Evolutionary conservation across 805 yeast species (phyloP), one percentile per base, ranked within the genome.

Genomic region (Kodamaea fukazawae): DNA sequence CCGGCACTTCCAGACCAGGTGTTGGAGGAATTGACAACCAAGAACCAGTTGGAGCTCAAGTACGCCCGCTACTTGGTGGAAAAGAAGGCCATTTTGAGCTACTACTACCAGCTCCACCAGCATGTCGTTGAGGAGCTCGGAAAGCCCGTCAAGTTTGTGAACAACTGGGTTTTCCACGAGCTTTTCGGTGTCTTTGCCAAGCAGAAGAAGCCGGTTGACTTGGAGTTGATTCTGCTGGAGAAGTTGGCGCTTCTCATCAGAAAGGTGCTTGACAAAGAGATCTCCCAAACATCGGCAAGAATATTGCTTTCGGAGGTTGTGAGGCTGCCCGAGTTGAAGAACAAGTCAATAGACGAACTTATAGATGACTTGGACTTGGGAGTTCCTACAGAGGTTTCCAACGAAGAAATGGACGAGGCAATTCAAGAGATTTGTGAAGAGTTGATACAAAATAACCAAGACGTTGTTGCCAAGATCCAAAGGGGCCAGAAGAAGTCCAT

Each of bases 81-180:
- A 16, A 73, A 78, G 45, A 63, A 71, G 14, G 48, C 49, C 4
- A 50, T 86, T 32, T 64, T 78, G 33, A 59, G 60, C 1, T 86
- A 79, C 57, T 90, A 78, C 59, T 46, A 67, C 4, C 50, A 62
- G 2, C 58, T 84, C 18, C 72, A 64, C 45, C 45, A 47, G 1
- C 26, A 29, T 1, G 41, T 57, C 4, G 61, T 34, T 40, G 48
- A 9, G 31, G 53, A 42, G 1, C 28, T 45, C 10, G 45, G 59
- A 8, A 45, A 57, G 7, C 47, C 55, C 11, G 51, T 57, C 7
- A 78, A 68, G 43, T 45, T 66, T 29, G 79, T 79, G 2, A 78
- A 81, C 20, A 86, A 84, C 54, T 91, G 96, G 96, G 59, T 88
- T 7, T 78, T 87, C 6, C 90, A 91, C 61, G 90, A 87, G 47